Evolutionary conservation across 192 early-diverging fungal genomes (phyloP).

Genomic region (Physocladia obscura): DNA sequence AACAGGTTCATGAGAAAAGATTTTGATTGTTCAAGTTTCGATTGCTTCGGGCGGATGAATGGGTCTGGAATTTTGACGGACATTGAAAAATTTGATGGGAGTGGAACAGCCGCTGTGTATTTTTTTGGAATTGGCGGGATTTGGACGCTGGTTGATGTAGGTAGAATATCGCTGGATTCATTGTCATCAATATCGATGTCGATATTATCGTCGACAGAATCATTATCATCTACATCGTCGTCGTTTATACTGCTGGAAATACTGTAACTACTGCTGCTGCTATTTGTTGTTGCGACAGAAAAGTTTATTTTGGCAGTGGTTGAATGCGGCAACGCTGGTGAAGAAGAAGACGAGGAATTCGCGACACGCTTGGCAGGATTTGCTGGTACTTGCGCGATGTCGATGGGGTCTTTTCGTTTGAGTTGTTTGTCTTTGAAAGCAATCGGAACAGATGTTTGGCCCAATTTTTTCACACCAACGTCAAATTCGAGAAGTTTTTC

Average conservation of each 20-base stretch:
- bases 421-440: neutral
- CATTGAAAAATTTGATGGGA: neutral
- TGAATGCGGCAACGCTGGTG: neutral
- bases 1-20: neutral
- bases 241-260: neutral
- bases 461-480: no score
- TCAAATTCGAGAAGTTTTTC: conserved; percentile 1
- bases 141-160: no score
- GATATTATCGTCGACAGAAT: neutral
- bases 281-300: neutral
- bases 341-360: neutral
- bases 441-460: neutral
- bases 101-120: no score
- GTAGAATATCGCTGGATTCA: neutral
- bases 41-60: neutral
- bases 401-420: neutral
- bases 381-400: neutral
- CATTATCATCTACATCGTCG: neutral
- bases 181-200: neutral
- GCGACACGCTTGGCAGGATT: neutral
- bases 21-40: neutral
- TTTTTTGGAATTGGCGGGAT: no score
- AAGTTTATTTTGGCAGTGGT: no score
- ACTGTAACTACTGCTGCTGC: neutral
- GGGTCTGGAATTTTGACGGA: neutral